These are phyloP conservation scores for Oryza punctata DNA, from an alignment of 176 grass and related monocot species.

Conservation along the genomic window DNA sequence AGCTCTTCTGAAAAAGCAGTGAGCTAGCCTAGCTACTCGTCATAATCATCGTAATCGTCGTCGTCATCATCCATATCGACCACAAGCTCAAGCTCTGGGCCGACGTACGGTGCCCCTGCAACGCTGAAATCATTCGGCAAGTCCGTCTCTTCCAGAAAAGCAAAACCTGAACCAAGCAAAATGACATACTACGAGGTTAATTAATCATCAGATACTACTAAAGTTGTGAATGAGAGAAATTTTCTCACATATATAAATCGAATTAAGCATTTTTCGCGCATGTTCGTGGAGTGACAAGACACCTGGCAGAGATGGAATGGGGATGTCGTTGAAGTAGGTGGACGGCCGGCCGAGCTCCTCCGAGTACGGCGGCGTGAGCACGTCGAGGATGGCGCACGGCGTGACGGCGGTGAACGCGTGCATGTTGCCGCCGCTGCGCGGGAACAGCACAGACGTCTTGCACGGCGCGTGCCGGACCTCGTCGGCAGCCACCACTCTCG, in stretches of 20 bases:
- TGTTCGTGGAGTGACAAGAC: not conserved
- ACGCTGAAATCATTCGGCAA: constrained; percentile 64
- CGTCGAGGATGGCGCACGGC: constrained; percentile 85
- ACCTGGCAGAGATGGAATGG: constrained; percentile 63
- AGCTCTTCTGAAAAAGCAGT: not conserved
- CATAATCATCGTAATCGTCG: constrained; percentile 1
- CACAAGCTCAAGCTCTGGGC: constrained; percentile 63
- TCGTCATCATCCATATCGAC: constrained; percentile 42
- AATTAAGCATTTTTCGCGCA: not conserved
- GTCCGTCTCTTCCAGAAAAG: constrained; percentile 55
- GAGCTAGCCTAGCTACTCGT: constrained; percentile 18
- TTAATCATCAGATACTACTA: not conserved
- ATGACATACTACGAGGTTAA: not conserved
- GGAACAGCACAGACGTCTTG: constrained; percentile 74
- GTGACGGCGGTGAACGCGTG: constrained; percentile 80
- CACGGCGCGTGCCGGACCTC: constrained; percentile 50
- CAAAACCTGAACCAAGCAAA: constrained; percentile 50
- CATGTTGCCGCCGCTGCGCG: constrained; percentile 78
- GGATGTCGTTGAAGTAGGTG: constrained; percentile 61
- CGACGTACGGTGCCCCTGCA: constrained; percentile 61
- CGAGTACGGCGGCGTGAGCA: constrained; percentile 77
- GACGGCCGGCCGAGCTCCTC: constrained; percentile 61
- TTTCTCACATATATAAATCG: not conserved
- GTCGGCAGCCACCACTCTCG: constrained; percentile 62
- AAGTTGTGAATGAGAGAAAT: not conserved